Evolutionary conservation across 2,329 filamentous ascomycete species (phyloP).

Genomic region (Orbilia javanica): DNA sequence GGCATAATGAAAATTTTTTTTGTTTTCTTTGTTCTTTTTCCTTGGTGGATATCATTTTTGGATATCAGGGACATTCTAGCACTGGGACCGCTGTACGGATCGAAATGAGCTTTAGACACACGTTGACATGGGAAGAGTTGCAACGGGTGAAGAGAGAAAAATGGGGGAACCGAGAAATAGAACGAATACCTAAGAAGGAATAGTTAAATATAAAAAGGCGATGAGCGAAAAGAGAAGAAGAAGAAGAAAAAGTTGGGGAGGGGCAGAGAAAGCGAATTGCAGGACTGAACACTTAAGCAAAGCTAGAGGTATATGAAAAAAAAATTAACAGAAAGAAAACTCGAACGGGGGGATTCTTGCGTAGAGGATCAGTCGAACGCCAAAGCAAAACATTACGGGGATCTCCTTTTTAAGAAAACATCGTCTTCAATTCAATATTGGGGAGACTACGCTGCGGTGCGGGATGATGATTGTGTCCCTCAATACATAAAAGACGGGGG

Average conservation of each 20-base stretch:
- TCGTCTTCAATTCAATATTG: conserved; percentile 55
- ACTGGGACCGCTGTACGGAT: conserved; percentile 3
- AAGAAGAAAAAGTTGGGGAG: background rate
- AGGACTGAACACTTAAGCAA: conserved; percentile 13
- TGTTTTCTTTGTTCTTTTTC: background rate
- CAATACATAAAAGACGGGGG: conserved; percentile 21
- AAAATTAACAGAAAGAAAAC: conserved; percentile 15
- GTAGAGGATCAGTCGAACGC: conserved; percentile 46
- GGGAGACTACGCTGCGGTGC: conserved; percentile 67
- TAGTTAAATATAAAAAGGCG: background rate
- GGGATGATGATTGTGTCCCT: conserved; percentile 37
- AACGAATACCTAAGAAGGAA: conserved; percentile 6
- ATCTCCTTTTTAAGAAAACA: conserved; percentile 18
- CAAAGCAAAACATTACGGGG: conserved; percentile 34
- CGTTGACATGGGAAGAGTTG: background rate
- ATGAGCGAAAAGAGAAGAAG: background rate
- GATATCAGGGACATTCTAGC: conserved; percentile 16
- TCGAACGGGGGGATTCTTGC: conserved; percentile 32
- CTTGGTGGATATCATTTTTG: too few relatives aligned
- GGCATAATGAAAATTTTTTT: too few relatives aligned
- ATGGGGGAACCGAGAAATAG: conserved; percentile 1
- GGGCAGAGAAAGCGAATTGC: background rate
- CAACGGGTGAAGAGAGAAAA: conserved; percentile 1
- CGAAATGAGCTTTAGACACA: conserved; percentile 11
- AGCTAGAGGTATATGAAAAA: conserved; percentile 48